A percentile compares a stretch with the other conserved stretches of the same genome.
Evolutionary conservation across 1,139 yeast genomes (phyloP).

Genomic region (Spathaspora sp.): DNA sequence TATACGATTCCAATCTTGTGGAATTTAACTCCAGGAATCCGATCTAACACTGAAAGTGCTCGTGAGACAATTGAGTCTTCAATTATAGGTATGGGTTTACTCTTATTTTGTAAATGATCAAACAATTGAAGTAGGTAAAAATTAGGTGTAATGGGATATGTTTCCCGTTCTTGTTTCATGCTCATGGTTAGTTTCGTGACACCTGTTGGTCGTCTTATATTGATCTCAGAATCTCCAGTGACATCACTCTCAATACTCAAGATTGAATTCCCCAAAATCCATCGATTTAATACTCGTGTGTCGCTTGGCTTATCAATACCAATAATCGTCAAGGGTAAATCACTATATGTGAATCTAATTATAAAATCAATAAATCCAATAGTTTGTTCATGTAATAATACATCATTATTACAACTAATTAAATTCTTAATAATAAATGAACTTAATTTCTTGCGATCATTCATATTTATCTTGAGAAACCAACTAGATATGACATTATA

Average conservation of each 20-base stretch:
- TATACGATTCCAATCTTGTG: constrained; percentile 80
- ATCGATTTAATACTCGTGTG: constrained; percentile 34
- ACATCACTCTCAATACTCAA: constrained; percentile 56
- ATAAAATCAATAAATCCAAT: constrained; percentile 69
- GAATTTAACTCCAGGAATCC: constrained; percentile 76
- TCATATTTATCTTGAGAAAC: constrained; percentile 64
- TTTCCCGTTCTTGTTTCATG: constrained; percentile 33
- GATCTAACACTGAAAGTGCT: constrained; percentile 65
- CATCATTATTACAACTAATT: constrained; percentile 34
- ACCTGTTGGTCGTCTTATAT: constrained; percentile 70
- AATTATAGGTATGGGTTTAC: constrained; percentile 38
- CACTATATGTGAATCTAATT: constrained; percentile 64
- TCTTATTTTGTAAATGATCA: constrained; percentile 22
- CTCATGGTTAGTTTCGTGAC: constrained; percentile 47
- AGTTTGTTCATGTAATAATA: constrained; percentile 50
- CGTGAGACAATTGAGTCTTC: constrained; percentile 54
- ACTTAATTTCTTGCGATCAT: constrained; percentile 58
- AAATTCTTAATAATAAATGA: constrained; percentile 65
- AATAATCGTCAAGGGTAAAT: constrained; percentile 53
- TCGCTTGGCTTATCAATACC: constrained; percentile 19
- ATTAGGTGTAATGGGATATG: constrained; percentile 20
- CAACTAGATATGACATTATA: constrained; percentile 70
- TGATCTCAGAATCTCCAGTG: constrained; percentile 52
- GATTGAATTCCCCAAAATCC: constrained; percentile 65
- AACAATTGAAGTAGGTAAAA: constrained; percentile 34